Evolutionary conservation across 768 basidiomycete genomes (phyloP), one percentile per base, ranked within the genome.

Genomic region (Russula sp.): DNA sequence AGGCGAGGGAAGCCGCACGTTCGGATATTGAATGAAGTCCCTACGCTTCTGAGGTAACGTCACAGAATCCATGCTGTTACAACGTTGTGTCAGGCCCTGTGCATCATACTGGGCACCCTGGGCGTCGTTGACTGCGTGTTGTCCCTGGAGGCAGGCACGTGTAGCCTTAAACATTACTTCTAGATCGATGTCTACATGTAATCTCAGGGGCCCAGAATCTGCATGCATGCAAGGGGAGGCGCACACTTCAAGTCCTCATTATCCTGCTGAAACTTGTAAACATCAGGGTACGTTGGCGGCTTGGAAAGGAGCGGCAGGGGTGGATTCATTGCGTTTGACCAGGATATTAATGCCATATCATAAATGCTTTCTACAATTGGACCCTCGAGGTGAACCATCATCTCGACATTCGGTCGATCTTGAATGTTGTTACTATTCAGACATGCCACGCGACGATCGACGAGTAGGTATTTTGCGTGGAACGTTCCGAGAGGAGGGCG

Each of bases 321-420:
- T 11, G 83, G 81, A 40, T 75, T 65, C 68, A 84, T 74, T 32
- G 74, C 70, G 49, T 80, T 78, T 66, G 74, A 77, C 84, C 84
- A 88, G 50, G 81, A 81, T 58, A 86, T 76, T 54, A 89, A 79
- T 14, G 84, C 83, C 73, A 81, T 82, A 72, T 89, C 88, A 73
- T 87, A 88, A 66, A 89, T 77, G 5, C 82, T 77, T 60, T 88
- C 80, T 61, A 89, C 87, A 57, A 89, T 79, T 0, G 84, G 83
- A 0, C 87, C 87, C 69, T 89, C 87, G 48, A 88, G 77, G 66
- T 87, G 86, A 7, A 80, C 72, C 85, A 86, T 86, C 80, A 87
- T 82, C 72, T 83, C 79, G 63, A 79, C 66, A 67, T 81, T 79
- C 7, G 77, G 74, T 20, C 79, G 77, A 66, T 84, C 81, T 73